Evolutionary conservation across 768 basidiomycete genomes (phyloP).

Genomic region (Lentinula boryana): DNA sequence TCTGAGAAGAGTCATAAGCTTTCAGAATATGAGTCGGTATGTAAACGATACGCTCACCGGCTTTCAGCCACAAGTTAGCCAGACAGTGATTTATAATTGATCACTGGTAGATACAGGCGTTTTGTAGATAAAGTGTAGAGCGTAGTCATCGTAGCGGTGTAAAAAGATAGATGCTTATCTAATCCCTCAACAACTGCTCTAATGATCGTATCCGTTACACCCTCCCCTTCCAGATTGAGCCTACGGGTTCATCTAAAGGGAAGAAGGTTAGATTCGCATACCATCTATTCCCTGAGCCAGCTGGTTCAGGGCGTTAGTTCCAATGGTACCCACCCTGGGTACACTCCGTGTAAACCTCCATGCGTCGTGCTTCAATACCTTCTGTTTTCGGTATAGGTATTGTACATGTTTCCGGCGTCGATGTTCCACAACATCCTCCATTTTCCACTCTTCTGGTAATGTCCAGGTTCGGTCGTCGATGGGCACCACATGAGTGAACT

Average conservation of each 20-base stretch:
- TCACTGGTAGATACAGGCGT: too few species aligned
- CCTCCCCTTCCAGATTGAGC: neutral
- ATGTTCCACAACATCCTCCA: neutral
- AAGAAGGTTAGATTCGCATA: neutral
- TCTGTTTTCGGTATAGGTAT: neutral
- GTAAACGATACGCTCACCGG: neutral
- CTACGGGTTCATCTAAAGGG: neutral
- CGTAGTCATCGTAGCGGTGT: too few species aligned
- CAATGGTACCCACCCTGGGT: neutral
- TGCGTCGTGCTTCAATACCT: neutral
- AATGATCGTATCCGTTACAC: neutral
- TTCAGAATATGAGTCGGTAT: too few species aligned
- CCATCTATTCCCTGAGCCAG: neutral
- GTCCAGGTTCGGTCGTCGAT: neutral
- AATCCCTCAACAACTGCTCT: too few species aligned
- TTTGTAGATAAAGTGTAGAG: too few species aligned
- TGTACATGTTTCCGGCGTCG: neutral
- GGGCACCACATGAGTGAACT: neutral
- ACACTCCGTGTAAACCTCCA: neutral
- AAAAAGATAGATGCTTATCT: too few species aligned
- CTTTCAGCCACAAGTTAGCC: too few species aligned
- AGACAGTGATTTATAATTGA: too few species aligned
- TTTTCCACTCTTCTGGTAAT: neutral
- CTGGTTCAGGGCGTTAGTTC: neutral
- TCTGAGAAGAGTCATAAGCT: too few species aligned